Percentiles rank a stretch among this genome's conserved stretches.
Conservation (phyloP, 306 rosid genomes). For the Lathyrus oleraceus region DNA sequence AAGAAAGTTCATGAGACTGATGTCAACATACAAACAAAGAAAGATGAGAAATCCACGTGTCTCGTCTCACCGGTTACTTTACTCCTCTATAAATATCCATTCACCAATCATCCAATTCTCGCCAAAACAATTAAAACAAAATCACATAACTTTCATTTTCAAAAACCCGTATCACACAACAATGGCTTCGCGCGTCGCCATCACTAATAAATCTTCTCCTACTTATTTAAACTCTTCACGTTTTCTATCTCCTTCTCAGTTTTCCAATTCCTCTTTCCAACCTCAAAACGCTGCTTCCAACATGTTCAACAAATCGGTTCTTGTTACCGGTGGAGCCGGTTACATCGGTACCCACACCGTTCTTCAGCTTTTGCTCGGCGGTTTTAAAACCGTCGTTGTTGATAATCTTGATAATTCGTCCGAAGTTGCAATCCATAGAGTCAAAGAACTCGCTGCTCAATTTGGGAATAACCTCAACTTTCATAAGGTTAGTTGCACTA, state of each 20-base stretch:
- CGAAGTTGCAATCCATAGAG: slow-evolving; percentile 55
- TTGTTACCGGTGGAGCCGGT: slow-evolving; percentile 98
- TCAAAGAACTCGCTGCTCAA: slow-evolving; percentile 75
- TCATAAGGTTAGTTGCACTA: slow-evolving; percentile 52
- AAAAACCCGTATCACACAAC: slow-evolving; percentile 35
- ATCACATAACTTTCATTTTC: slow-evolving; percentile 1
- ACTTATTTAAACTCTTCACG: slow-evolving; percentile 25
- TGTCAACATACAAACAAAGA: slow-evolving; percentile 13
- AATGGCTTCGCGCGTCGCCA: slow-evolving; percentile 48
- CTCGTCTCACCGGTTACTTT: slow-evolving; percentile 51
- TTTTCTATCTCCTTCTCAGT: slow-evolving; percentile 17
- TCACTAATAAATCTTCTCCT: not conserved
- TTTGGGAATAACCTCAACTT: slow-evolving; percentile 73
- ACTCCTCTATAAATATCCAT: slow-evolving; percentile 49
- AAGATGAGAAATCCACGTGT: slow-evolving; percentile 50
- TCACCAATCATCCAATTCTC: not conserved
- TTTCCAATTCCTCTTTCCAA: slow-evolving; percentile 13
- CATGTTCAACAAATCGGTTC: slow-evolving; percentile 57
- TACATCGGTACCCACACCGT: slow-evolving; percentile 94
- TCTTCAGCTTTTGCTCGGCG: slow-evolving; percentile 80
- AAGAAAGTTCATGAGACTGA: not conserved
- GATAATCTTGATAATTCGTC: slow-evolving; percentile 92
- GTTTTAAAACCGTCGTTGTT: slow-evolving; percentile 67
- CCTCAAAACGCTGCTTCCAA: not conserved
- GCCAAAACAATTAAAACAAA: not conserved